Conservation (phyloP, 495 filamentous ascomycete species). For the Venustampulla echinocandica region DNA sequence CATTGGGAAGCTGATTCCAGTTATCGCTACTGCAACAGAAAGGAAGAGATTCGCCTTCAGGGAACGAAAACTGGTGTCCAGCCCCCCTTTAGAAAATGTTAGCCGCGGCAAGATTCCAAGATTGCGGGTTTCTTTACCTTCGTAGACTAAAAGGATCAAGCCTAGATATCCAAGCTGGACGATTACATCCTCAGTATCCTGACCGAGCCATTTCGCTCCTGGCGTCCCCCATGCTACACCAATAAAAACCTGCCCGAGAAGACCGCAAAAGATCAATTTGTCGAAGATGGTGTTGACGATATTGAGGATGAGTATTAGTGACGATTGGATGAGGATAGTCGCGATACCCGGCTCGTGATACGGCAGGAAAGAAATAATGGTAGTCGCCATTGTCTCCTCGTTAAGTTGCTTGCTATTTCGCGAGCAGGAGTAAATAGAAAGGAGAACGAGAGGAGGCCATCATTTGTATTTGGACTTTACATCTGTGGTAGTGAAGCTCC, state of each 20-base stretch:
- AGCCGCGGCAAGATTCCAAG: not conserved
- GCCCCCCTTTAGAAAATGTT: conserved; percentile 38
- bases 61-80: conserved; percentile 51
- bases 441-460: no score
- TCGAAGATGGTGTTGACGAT: conserved; percentile 48
- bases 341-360: conserved; percentile 53
- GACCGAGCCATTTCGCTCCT: conserved; percentile 38
- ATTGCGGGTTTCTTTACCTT: conserved; percentile 33
- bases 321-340: conserved; percentile 51
- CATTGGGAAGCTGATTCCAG: conserved; percentile 58
- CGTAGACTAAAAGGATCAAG: conserved; percentile 64
- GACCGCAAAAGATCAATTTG: conserved; percentile 55
- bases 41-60: conserved; percentile 53
- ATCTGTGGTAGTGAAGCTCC: no score
- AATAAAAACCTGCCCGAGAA: conserved; percentile 67
- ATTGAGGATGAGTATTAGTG: conserved; percentile 60
- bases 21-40: conserved; percentile 50
- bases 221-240: conserved; percentile 63
- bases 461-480: no score
- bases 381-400: not conserved
- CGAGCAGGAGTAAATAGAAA: no score
- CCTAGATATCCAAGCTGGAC: conserved; percentile 71
- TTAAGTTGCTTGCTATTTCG: no score
- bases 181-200: conserved; percentile 40
- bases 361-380: conserved; percentile 23